Conservation (phyloP, 2,329 filamentous ascomycete genomes). For the Helotiales sp. region DNA sequence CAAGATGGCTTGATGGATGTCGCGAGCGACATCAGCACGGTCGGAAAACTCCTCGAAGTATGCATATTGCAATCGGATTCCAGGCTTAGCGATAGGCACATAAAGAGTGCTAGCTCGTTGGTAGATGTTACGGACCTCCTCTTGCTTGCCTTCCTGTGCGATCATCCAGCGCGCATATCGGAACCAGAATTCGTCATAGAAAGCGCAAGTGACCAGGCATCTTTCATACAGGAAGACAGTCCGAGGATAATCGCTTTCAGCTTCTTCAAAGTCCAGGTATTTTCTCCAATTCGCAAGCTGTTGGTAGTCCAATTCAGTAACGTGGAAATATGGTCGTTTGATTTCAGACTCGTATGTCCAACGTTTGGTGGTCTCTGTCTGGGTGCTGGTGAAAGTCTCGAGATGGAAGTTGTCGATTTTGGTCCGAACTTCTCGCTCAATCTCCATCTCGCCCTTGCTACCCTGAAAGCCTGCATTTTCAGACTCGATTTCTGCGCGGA, state of each 20-base stretch:
- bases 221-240: conserved; percentile 88
- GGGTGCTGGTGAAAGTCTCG: conserved; percentile 76
- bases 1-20: conserved; percentile 82
- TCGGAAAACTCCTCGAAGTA: conserved; percentile 89
- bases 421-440: conserved; percentile 78
- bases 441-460: conserved; percentile 69
- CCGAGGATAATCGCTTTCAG: conserved; percentile 73
- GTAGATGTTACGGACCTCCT: conserved; percentile 91
- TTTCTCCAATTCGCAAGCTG: conserved; percentile 92
- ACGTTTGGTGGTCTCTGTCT: conserved; percentile 85
- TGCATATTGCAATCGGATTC: conserved; percentile 85
- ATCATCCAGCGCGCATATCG: conserved; percentile 96
- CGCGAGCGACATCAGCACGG: conserved; percentile 74
- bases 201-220: conserved; percentile 86
- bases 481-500: conserved; percentile 70
- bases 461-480: conserved; percentile 56
- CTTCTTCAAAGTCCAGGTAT: conserved; percentile 94
- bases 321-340: conserved; percentile 95
- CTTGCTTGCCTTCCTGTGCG: conserved; percentile 75
- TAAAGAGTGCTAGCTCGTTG: conserved; percentile 82
- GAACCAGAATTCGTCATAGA: conserved; percentile 98
- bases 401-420: conserved; percentile 81
- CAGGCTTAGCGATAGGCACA: conserved; percentile 82
- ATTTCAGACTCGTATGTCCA: conserved; percentile 96
- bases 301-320: conserved; percentile 83